Percentiles rank a stretch among this genome's conserved stretches.
These are phyloP conservation scores for Coleophoma cylindrospora DNA, from an alignment of 2,329 filamentous ascomycete genomes.

Conservation along the genomic window DNA sequence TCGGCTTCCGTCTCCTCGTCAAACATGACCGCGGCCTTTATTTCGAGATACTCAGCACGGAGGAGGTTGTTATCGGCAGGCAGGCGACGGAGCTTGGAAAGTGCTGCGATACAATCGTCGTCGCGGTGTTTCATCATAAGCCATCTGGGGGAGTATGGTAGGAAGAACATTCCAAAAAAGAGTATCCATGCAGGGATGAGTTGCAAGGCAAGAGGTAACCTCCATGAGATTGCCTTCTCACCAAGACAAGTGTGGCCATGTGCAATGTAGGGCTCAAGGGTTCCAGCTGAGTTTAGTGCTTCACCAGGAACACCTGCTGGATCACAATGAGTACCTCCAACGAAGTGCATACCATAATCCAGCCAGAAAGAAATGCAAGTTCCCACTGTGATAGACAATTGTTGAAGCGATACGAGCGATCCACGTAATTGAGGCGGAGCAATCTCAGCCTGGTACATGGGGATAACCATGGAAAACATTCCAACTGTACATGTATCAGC, in stretches of 20 bases:
- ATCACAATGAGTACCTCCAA: constrained; percentile 33
- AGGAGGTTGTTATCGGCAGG: constrained; percentile 14
- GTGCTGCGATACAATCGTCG: constrained; percentile 16
- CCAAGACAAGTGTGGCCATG: constrained; percentile 17
- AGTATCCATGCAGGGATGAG: constrained; percentile 12
- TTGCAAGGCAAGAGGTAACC: constrained; percentile 19
- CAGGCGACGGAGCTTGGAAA: constrained; percentile 19
- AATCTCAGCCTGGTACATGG: constrained; percentile 28
- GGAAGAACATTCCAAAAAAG: constrained; percentile 7
- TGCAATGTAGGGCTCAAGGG: constrained; percentile 8
- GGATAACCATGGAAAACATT: constrained; percentile 38
- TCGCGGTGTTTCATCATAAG: constrained; percentile 26
- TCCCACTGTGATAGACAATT: constrained; percentile 51
- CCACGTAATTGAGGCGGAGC: constrained; percentile 58
- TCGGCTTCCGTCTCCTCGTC: constrained; percentile 32
- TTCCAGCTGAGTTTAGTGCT: constrained; percentile 7
- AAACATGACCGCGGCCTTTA: constrained; percentile 23
- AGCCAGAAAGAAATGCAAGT: constrained; percentile 43
- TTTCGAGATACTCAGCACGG: constrained; percentile 23
- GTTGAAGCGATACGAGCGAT: constrained; percentile 56
- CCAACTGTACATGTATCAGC: constrained; percentile 24
- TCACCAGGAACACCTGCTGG: constrained; percentile 13
- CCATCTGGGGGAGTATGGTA: constrained; percentile 21
- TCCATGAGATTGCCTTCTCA: constrained; percentile 23
- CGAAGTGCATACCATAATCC: constrained; percentile 37